Evolutionary conservation across 805 yeast genomes (phyloP), one percentile per base, ranked within the genome.

Genomic region (Starmera quercuum): DNA sequence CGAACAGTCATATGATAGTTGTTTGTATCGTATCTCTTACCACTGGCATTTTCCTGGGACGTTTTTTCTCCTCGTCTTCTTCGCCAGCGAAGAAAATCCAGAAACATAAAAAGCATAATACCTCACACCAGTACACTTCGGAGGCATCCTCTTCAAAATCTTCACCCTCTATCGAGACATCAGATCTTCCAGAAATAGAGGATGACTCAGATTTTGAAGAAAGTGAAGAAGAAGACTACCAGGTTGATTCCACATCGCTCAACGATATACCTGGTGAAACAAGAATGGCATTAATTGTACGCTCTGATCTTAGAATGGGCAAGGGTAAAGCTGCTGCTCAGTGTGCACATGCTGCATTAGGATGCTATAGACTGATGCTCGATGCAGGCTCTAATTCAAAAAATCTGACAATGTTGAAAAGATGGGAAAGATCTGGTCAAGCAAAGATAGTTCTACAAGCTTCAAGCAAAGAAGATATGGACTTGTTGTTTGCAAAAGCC

Each of bases 301-400:
- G 98, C 39, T 83, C 80, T 20, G 98, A 92, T 54, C 63, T 92
- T 40, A 79, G 76, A 28, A 92, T 92, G 97, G 77, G 82, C 21
- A 86, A 85, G 58, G 99, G 99, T 16, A 92, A 92, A 54, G 80
- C 84, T 3, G 97, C 97, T 5, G 98, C 98, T 6, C 99, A 92
- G 54, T 90, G 97, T 58, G 80, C 87, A 25, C 99, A 92, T 62
- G 98, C 98, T n/a, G 94, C 97, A 1, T 68, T 92, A 22, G 88
- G 92, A 0, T 76, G 92, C 46, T 92, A 83, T 59, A 78, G 83
- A 49, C 60, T 75, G 40, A 80, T 82, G 61, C 63, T 73, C 25
- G 61, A 67, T 25, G 69, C 73, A 5, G 52, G 63, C 4, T 64
- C 74, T 2, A 69, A 66, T 6, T 64, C 68, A 4, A 71, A 74